Base-by-base conservation (phyloP, 176 grass and related monocot species). In the Ananas comosus region DNA sequence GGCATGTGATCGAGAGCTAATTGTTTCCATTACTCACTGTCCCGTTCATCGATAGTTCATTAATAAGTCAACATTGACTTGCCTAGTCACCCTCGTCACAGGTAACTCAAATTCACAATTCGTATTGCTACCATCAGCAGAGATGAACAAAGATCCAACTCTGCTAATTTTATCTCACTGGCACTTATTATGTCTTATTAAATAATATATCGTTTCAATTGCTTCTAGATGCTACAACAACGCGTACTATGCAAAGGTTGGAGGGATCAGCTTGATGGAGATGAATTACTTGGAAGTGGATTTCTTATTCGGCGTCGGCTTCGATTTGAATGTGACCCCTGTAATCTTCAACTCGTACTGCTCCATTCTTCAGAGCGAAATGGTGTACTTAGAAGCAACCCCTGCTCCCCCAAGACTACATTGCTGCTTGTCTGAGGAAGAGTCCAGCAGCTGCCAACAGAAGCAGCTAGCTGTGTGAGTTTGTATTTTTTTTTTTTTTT, bases 251-350 rank as follows among this genome's bases (percentile, higher is more conserved):
- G 95, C 95, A 16, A 92, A 91, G 48, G 90, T 99, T 18, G 94
- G 94, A 59, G 94, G 94, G 67, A 86, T 99, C 78, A 91, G 77
- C 77, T 66, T 93, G 56, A 79, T 86, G 82, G 95, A 99, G 89
- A 99, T 99, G 80, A 99, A 99, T 71, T 93, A 94, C 80, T 63
- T 99, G 50, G 95, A 99, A 82, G 87, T 99, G 72, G 95, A 93
- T 63, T 99, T 94, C 74, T 80, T 99, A 48, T 99, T 99, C 70
- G 90, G 95, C 64, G 74, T 99, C 51, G 85, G 87, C 70, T 99
- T 99, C 81, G 85, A 99, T 72, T 79, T 99, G 77, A 99, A 99
- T 75, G 90, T 99, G 51, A 88, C 85, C 70, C 95, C 95, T 2
- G 66, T 70, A 63, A 78, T 75, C 64, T 94, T 99, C 82, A 77